Percentiles rank a stretch among this genome's conserved stretches.
Conservation (phyloP, 768 basidiomycete species). For the Kwoniella dejecticola region DNA sequence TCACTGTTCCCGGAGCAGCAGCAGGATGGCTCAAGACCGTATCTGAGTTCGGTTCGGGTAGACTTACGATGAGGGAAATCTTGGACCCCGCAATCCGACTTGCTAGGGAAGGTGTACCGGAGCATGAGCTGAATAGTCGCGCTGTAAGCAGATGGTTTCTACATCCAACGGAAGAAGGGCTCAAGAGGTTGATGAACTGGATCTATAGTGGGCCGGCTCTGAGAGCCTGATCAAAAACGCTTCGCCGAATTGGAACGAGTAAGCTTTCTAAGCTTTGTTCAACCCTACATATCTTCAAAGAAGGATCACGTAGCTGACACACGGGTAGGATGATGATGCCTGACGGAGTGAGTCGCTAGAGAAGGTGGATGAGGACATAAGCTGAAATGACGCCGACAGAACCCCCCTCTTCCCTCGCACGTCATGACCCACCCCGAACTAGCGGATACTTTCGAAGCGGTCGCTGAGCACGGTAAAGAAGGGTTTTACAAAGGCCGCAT, state of each 20-base stretch:
- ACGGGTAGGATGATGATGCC: slow-evolving; percentile 50
- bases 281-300: no score
- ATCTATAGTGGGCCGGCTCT: slow-evolving; percentile 60
- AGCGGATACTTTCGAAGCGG: slow-evolving; percentile 76
- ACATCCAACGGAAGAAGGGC: no score
- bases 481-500: slow-evolving; percentile 93
- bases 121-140: slow-evolving; percentile 75
- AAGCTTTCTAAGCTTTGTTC: slow-evolving; percentile 12
- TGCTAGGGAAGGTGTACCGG: slow-evolving; percentile 91
- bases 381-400: no score
- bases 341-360: slow-evolving; percentile 38
- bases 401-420: slow-evolving; percentile 74
- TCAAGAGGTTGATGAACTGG: background rate
- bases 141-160: slow-evolving; percentile 61
- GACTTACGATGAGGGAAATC: slow-evolving; percentile 67
- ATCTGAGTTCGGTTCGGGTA: slow-evolving; percentile 76
- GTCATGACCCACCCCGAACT: slow-evolving; percentile 78
- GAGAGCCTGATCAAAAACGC: slow-evolving; percentile 76
- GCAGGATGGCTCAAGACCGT: slow-evolving; percentile 94
- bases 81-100: slow-evolving; percentile 85
- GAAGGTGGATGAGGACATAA: no score
- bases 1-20: slow-evolving; percentile 74
- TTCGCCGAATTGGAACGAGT: slow-evolving; percentile 77
- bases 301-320: slow-evolving; percentile 2
- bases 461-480: slow-evolving; percentile 79